Conservation (phyloP, 352 stramenopile genomes). For the Pythium periplocum region DNA sequence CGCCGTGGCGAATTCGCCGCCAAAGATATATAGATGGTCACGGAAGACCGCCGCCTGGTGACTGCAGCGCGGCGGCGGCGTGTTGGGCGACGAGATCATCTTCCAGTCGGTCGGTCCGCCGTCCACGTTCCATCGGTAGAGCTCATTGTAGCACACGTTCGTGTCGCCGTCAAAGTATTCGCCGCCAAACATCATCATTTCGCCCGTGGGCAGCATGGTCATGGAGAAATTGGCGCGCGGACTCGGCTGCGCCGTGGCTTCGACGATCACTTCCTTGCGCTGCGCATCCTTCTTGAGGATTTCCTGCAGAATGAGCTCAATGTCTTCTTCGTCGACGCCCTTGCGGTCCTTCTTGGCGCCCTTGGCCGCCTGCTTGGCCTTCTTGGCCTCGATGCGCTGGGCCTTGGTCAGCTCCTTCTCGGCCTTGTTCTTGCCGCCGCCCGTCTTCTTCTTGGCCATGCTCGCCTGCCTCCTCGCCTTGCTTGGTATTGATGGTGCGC, state of each 20-base stretch:
- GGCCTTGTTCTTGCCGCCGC: conserved; percentile 34
- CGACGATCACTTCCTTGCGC: conserved; percentile 57
- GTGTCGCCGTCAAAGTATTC: conserved; percentile 97
- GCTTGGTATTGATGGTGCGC: too few relatives aligned
- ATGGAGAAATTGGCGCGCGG: conserved; percentile 80
- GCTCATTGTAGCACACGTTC: conserved; percentile 95
- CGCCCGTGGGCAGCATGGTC: conserved; percentile 58
- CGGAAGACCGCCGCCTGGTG: conserved; percentile 94
- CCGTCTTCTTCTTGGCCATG: conserved; percentile 63
- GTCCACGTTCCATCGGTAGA: conserved; percentile 93
- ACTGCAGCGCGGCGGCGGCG: conserved; percentile 90
- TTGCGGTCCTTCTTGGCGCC: conserved; percentile 78
- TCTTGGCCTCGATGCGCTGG: conserved; percentile 74
- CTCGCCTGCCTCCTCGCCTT: background rate
- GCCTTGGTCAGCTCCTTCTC: conserved; percentile 72
- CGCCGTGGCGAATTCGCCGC: conserved; percentile 94
- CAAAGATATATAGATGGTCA: conserved; percentile 96
- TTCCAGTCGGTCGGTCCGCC: conserved; percentile 67
- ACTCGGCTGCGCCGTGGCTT: conserved; percentile 43
- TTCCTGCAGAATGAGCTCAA: conserved; percentile 74
- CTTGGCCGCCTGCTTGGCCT: conserved; percentile 75
- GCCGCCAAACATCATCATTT: conserved; percentile 94
- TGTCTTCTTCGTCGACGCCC: conserved; percentile 71
- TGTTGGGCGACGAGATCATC: conserved; percentile 84
- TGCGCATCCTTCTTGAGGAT: conserved; percentile 76